Evolutionary conservation across 1,284 basidiomycete species (phyloP).

Genomic region (Bjerkandera adusta): DNA sequence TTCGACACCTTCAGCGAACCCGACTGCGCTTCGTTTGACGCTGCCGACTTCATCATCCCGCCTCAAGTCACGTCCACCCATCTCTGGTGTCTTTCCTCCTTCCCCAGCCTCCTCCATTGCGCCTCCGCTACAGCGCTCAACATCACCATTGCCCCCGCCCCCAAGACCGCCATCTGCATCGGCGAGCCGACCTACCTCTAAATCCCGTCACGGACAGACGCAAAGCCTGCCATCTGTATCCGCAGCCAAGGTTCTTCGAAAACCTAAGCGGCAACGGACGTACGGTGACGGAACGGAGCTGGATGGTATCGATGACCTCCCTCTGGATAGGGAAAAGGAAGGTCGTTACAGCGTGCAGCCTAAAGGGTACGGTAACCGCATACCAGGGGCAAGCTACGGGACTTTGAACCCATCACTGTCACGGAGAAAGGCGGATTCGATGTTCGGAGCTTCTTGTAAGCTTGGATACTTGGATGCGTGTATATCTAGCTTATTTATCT

Average conservation of each 20-base stretch:
- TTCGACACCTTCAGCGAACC: constrained; percentile 73
- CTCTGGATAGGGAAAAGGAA: constrained; percentile 82
- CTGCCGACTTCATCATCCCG: constrained; percentile 76
- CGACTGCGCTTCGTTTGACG: constrained; percentile 74
- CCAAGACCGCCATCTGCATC: constrained; percentile 51
- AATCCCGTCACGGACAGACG: constrained; percentile 32
- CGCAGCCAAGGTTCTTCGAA: constrained; percentile 67
- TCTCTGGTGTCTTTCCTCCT: constrained; percentile 68
- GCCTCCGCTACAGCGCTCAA: constrained; percentile 37
- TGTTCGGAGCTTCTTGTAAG: not conserved
- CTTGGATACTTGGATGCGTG: not conserved
- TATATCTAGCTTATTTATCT: constrained; percentile 13
- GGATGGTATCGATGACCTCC: constrained; percentile 88
- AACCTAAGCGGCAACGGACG: constrained; percentile 67
- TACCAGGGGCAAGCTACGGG: constrained; percentile 49
- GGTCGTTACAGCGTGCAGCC: constrained; percentile 67
- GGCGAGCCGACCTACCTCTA: constrained; percentile 15
- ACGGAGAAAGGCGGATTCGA: constrained; percentile 25
- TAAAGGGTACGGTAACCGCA: constrained; percentile 60
- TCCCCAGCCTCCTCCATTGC: constrained; percentile 33
- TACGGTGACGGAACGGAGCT: constrained; percentile 95
- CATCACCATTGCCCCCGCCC: constrained; percentile 55
- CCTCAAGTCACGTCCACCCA: constrained; percentile 67
- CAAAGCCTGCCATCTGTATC: constrained; percentile 35
- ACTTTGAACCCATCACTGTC: not conserved